Evolutionary conservation across 495 filamentous ascomycete genomes (phyloP), one percentile per base, ranked within the genome.

Genomic region (Annulohypoxylon bovei): DNA sequence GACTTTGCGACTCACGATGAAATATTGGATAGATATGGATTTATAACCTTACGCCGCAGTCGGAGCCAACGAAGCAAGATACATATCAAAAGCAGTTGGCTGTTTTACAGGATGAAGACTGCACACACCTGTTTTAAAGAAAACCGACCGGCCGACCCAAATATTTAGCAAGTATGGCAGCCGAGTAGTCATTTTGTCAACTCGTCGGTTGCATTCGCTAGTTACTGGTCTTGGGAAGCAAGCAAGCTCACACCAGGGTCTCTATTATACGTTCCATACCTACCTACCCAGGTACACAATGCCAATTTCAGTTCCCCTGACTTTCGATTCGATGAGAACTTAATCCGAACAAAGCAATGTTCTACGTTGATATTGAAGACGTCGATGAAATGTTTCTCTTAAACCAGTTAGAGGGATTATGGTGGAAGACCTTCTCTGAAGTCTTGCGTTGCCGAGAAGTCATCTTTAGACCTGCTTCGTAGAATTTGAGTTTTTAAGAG

Each of bases 261-360:
- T 20, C 18, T 27, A 56, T 23, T 56, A 56, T 56, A 56, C 53
- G 33, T 32, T 53, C 44, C 20, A 46, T 46, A 11, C 20, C 12
- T 42, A 42, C 14, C 39, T 47, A 32, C 30, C 30, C 7, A 47
- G 44, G 20, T 47, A 11, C 6, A 12, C 4, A 23, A 25, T 47
- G 6, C 1, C 39, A 18, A 18, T 7, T 4, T 12, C 4, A 42
- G 39, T 6, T 18, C 14, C 1, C n/a, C 14, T 18, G 7, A 5
- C 4, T 0, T 6, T 18, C 18, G 1, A 0, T 18, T 6, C 3
- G n/a, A 42, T 42, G 39, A 2, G 9, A 18, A 8, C 7, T 18
- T 5, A 11, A 47, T 47, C 9, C 22, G 6, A 22, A 47, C 11
- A 12, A 12, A 46, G 5, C 8, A 3, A 25, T 47, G 22, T 25